phyloP scores from a whole-genome alignment of 169 alveolate species.

The Babesia sp. region DNA sequence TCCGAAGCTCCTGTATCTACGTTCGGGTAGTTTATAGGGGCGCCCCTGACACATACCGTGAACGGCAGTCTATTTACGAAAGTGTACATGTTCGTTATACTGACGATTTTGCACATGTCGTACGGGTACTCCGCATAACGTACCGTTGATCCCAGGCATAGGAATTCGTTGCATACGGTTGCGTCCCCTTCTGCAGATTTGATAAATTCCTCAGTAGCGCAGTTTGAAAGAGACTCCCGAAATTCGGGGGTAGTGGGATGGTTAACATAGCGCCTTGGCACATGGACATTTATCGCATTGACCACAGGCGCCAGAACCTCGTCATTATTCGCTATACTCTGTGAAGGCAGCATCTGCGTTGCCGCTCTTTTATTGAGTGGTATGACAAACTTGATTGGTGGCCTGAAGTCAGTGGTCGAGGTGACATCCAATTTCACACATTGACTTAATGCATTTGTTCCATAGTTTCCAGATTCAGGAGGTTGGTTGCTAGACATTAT shows the following conservation, averaged over 20 bases:
- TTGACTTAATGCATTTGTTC: constrained; percentile 22
- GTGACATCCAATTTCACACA: constrained; percentile 42
- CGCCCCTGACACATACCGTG: constrained; percentile 66
- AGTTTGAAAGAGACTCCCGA: background rate
- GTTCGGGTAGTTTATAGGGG: constrained; percentile 23
- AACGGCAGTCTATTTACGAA: constrained; percentile 78
- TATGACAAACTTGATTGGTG: constrained; percentile 48
- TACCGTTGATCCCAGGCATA: constrained; percentile 77
- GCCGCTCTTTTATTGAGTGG: constrained; percentile 1
- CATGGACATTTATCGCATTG: background rate
- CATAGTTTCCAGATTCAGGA: background rate
- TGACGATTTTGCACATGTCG: constrained; percentile 76
- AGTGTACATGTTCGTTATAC: constrained; percentile 76
- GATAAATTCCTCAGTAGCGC: background rate
- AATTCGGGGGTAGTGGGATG: background rate
- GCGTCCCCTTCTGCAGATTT: background rate
- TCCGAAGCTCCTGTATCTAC: constrained; percentile 9
- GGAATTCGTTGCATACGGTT: background rate
- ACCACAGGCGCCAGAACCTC: constrained; percentile 10
- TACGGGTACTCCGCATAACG: constrained; percentile 79
- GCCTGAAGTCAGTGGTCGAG: constrained; percentile 56
- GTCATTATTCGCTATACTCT: background rate
- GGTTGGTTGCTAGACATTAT: background rate
- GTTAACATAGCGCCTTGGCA: background rate
- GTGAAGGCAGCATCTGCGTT: background rate